Base-by-base conservation (phyloP, 2,329 filamentous ascomycete genomes). In the Venturiaceae sp. region DNA sequence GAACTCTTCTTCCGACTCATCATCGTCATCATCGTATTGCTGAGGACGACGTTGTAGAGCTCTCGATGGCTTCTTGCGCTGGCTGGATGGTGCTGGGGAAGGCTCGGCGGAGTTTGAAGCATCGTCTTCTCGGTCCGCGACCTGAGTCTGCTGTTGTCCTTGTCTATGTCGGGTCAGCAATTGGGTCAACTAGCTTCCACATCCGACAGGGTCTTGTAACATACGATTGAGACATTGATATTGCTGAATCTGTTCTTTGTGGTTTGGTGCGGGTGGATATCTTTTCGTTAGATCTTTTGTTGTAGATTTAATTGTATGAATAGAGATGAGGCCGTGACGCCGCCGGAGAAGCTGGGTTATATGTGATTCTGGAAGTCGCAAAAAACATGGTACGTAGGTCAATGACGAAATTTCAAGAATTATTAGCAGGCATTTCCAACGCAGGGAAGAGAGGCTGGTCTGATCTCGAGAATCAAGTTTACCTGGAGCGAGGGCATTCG, bases 1-100 rank as follows among this genome's bases (percentile, higher is more conserved):
- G 65, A 53, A 58, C 74, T 75, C 71, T 72, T 75, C 57, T 68
- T 77, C 60, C 72, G 74, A 23, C 65, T 75, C 21, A 60, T 75
- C 47, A 60, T 69, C 41, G 61, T 76, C 54, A 50, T 63, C 60
- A 13, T 61, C 59, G 41, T 63, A 61, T 60, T 53, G 36, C 21
- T 21, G 47, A 28, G 61, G 34, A 44, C 21, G 44, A 53, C 46
- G 56, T 64, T 63, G 50, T 63, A 57, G 47, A n/a, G 32, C 36
- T 60, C 64, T 62, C 32, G 37, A 60, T 19, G 63, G 62, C 60
- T 64, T 65, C 60, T 63, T 64, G 32, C 54, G 53, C 7, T 53
- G 39, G 36, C 39, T 52, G 26, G 32, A 26, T 14, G 58, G 58
- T 58, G 23, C 60, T 53, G 33, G 34, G 39, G 60, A 60, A 16